A percentile compares a stretch with the other conserved stretches of the same genome.
Conservation (phyloP, 306 rosid species). For the Dalbergia oliveri region DNA sequence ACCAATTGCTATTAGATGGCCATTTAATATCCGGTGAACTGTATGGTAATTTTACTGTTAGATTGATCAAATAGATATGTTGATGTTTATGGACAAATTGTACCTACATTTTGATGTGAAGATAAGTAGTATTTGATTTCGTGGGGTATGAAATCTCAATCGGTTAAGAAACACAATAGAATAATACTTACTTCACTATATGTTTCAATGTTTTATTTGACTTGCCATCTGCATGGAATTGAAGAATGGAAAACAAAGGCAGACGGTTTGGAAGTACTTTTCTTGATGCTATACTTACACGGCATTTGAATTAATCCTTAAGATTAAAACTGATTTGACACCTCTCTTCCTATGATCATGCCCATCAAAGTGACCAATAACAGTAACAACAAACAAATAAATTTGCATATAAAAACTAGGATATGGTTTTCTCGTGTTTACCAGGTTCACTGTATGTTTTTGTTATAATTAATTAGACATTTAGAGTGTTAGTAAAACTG, state of each 20-base stretch:
- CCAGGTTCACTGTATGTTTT: constrained; percentile 25
- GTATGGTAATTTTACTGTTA: constrained; percentile 38
- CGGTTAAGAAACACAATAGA: constrained; percentile 68
- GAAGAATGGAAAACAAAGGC: constrained; percentile 55
- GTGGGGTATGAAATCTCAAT: constrained; percentile 82
- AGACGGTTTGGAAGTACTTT: constrained; percentile 69
- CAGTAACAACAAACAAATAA: not conserved
- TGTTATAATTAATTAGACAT: not conserved
- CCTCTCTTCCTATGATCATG: constrained; percentile 30
- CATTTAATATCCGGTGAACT: constrained; percentile 38
- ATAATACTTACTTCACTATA: constrained; percentile 22
- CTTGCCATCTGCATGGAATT: constrained; percentile 69
- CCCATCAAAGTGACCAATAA: constrained; percentile 13
- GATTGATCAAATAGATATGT: constrained; percentile 42
- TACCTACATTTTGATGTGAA: constrained; percentile 52
- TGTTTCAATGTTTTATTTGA: constrained; percentile 60
- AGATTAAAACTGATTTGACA: constrained; percentile 53
- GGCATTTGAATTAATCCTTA: constrained; percentile 62
- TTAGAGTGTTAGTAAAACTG: not conserved
- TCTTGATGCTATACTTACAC: constrained; percentile 70
- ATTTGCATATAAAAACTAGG: not conserved
- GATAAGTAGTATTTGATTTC: constrained; percentile 60
- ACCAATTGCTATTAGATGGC: constrained; percentile 54
- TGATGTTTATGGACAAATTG: constrained; percentile 62
- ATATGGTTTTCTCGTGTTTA: not conserved